phyloP scores from a whole-genome alignment of 1,284 basidiomycete species.

The Phenoliferia sp. region DNA sequence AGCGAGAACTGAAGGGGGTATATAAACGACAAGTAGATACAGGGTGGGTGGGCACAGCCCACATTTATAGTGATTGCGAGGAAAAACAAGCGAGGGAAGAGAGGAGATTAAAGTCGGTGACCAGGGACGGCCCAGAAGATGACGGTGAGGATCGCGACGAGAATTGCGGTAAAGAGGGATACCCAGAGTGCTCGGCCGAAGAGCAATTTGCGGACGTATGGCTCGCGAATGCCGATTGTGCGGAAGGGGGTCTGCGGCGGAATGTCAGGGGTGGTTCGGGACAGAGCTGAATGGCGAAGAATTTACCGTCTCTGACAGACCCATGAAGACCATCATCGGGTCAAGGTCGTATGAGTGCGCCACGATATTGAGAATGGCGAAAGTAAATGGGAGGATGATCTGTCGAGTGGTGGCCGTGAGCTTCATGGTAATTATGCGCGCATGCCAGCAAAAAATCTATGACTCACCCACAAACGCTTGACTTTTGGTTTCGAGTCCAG shows the following conservation, averaged over 20 bases:
- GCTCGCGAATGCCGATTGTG: conserved; percentile 79
- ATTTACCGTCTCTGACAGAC: conserved; percentile 70
- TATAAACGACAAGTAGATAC: too few relatives aligned
- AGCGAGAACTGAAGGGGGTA: too few relatives aligned
- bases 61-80: not conserved
- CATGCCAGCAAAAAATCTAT: not conserved
- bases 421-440: too few relatives aligned
- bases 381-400: conserved; percentile 90
- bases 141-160: conserved; percentile 70
- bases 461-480: conserved; percentile 86
- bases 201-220: conserved; percentile 84
- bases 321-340: conserved; percentile 72
- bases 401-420: conserved; percentile 45
- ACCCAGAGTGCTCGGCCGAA: conserved; percentile 63
- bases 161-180: conserved; percentile 55
- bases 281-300: not conserved
- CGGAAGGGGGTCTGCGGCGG: conserved; percentile 65
- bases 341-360: conserved; percentile 96
- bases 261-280: not conserved
- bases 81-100: not conserved
- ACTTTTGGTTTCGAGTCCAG: conserved; percentile 83
- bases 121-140: conserved; percentile 90
- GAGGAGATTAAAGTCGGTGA: conserved; percentile 66
- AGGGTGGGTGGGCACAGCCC: not conserved
- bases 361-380: conserved; percentile 82